Percentiles rank a stretch among this genome's conserved stretches.
phyloP scores from a whole-genome alignment of 768 basidiomycete species.

The Russula brevipes region DNA sequence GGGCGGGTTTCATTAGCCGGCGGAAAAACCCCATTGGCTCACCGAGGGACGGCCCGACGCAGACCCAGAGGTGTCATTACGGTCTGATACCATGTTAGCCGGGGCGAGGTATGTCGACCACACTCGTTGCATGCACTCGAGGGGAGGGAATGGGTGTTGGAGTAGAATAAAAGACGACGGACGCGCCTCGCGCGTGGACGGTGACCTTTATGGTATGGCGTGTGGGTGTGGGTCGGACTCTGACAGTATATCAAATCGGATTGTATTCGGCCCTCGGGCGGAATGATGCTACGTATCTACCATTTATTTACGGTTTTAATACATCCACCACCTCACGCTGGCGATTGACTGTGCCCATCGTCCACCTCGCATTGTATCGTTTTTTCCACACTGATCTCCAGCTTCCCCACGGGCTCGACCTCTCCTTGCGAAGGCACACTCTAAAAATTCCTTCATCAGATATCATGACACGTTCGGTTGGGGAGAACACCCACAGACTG shows the following conservation, averaged over 20 bases:
- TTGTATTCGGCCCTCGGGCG: no score
- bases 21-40: background rate
- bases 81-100: conserved; percentile 18
- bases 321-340: no score
- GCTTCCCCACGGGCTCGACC: background rate
- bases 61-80: background rate
- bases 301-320: no score
- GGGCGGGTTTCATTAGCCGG: background rate
- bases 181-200: background rate
- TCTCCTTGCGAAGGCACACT: background rate
- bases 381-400: conserved; percentile 12
- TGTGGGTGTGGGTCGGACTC: no score
- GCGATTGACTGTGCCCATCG: no score
- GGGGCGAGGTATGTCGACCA: conserved; percentile 50
- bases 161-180: background rate
- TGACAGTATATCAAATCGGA: no score
- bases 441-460: background rate
- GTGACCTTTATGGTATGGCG: no score
- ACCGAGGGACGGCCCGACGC: conserved; percentile 15
- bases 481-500: background rate
- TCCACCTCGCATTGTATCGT: conserved; percentile 4
- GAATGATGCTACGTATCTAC: no score
- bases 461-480: background rate
- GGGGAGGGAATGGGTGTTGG: background rate
- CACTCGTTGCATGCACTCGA: conserved; percentile 40